These are phyloP conservation scores for Aspergillus sparsus DNA, from an alignment of 495 filamentous ascomycete genomes.

Conservation along the genomic window DNA sequence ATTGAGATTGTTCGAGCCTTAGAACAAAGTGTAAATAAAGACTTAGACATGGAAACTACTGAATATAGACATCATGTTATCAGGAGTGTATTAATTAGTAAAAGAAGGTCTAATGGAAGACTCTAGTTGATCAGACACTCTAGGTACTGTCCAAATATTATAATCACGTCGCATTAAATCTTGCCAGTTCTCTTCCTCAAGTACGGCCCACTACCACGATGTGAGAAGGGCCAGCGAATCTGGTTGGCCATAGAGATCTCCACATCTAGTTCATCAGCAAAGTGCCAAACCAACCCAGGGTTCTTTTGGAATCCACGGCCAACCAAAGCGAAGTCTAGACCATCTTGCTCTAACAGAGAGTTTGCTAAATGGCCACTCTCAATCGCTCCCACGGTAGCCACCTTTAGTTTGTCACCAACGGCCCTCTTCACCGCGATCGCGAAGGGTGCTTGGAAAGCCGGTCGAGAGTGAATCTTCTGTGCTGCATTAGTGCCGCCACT, in stretches of 20 bases:
- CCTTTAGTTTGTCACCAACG: slow-evolving; percentile 58
- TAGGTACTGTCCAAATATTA: not conserved
- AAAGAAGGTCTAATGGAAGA: not conserved
- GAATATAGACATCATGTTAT: not conserved
- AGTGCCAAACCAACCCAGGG: slow-evolving; percentile 61
- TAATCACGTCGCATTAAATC: not conserved
- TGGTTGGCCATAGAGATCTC: slow-evolving; percentile 62
- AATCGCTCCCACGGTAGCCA: slow-evolving; percentile 66
- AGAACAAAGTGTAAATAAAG: not conserved
- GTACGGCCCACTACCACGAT: slow-evolving; percentile 21
- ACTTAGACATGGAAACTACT: not conserved
- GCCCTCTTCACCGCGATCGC: slow-evolving; percentile 63
- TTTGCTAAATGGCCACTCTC: slow-evolving; percentile 60
- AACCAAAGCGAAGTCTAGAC: slow-evolving; percentile 60
- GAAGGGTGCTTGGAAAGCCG: slow-evolving; percentile 67
- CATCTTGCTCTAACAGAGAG: slow-evolving; percentile 55
- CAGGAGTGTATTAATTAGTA: not conserved
- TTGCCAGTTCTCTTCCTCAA: slow-evolving; percentile 11
- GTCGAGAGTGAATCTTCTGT: slow-evolving; percentile 58
- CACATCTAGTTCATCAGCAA: slow-evolving; percentile 62
- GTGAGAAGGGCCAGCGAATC: slow-evolving; percentile 55
- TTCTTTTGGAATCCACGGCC: slow-evolving; percentile 71
- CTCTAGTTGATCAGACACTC: not conserved
- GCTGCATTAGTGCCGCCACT: slow-evolving; percentile 61
- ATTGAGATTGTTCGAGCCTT: no score